Conservation (phyloP, 202 grass and related monocot species). For the Bolboschoenoplectus hybrid region DNA sequence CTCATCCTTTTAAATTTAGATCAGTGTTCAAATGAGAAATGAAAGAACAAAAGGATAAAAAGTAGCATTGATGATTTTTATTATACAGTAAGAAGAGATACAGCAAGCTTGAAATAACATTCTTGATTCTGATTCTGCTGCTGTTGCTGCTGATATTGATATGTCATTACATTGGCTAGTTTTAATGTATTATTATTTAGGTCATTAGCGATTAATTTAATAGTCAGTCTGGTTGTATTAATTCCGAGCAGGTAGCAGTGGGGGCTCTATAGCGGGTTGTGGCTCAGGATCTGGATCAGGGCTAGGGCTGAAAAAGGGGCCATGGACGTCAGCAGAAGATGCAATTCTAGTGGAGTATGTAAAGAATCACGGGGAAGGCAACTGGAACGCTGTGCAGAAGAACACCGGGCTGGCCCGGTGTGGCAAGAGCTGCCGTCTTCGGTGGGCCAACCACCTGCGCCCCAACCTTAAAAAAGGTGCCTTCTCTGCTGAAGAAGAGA, state of each 20-base stretch:
- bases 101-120: constrained; percentile 16
- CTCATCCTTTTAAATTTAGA: neutral
- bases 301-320: constrained; percentile 75
- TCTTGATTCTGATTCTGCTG: neutral
- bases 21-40: neutral
- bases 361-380: constrained; percentile 84
- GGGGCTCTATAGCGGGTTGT: constrained; percentile 33
- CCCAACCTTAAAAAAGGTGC: constrained; percentile 87
- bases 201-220: neutral
- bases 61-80: neutral
- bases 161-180: neutral
- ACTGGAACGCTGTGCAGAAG: constrained; percentile 92
- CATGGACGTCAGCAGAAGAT: constrained; percentile 89
- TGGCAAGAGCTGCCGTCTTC: constrained; percentile 92
- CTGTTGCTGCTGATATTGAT: neutral
- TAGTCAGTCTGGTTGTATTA: constrained; percentile 21
- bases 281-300: constrained; percentile 51
- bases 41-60: constrained; percentile 8
- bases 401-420: constrained; percentile 65
- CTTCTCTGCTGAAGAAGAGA: constrained; percentile 72
- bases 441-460: constrained; percentile 90
- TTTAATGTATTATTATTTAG: constrained; percentile 2
- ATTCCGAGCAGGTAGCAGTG: constrained; percentile 45
- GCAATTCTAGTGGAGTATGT: constrained; percentile 81
- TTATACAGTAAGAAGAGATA: neutral